Evolutionary conservation across 176 grass and related monocot genomes (phyloP), one percentile per base, ranked within the genome.

Genomic region (Elymus sibiricus): DNA sequence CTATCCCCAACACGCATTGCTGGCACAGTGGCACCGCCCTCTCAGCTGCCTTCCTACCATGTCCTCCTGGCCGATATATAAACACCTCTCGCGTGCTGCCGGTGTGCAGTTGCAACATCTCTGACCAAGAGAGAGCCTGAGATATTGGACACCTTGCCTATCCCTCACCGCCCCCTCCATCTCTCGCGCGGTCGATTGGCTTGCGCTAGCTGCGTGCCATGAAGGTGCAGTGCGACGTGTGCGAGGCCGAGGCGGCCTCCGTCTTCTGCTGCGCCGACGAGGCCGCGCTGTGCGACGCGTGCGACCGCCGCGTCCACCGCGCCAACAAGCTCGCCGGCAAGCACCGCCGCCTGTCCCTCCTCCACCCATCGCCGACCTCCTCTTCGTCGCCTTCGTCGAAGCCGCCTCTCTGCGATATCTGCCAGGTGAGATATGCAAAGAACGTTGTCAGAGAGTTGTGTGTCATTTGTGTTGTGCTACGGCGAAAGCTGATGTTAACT

Each of bases 171-270:
- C 26, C 14, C 6, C 64, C 82, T 40, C 62, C 63, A 58, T 46
- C 35, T 25, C 44, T 59, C 5, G n/a, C 51, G 65, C 27, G 65
- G 26, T 55, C 24, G 25, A 49, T 75, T 60, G 11, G 72, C 39
- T 53, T 15, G 16, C 42, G 46, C 40, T 5, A 38, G 3, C 40
- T 42, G 2, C 47, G 22, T 7, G 6, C 25, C 24, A 97, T 97
- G 94, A 97, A 97, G 92, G 87, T 97, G 58, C 94, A 94, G 89
- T 97, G 94, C 90, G 94, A 97, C 88, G 87, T 85, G 81, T 97
- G 94, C 81, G 68, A 82, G 35, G 75, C 78, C 2, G 85, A 90
- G 82, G 87, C 92, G 9, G 94, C 94, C 74, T 90, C 94, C 55
- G 92, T 97, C 62, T 97, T 97, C 92, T 97, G 94, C 85, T 94